Conservation (phyloP, 73 alveolate species). For the Tetrahymena thermophila region DNA sequence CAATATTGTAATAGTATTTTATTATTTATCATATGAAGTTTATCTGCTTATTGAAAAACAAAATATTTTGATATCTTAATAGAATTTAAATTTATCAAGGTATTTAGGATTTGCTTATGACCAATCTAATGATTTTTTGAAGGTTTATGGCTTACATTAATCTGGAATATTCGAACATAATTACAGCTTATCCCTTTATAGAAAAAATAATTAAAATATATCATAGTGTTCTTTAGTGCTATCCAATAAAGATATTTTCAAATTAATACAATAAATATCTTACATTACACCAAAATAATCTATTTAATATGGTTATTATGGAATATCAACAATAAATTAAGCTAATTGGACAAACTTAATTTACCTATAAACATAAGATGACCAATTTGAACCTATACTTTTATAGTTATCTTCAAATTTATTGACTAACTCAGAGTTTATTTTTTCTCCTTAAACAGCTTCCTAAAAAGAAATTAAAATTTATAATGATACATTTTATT, state of each 20-base stretch:
- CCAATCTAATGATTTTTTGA: background rate
- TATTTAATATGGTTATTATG: background rate
- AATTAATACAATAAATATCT: too few species aligned
- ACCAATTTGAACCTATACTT: too few species aligned
- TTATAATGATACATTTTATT: background rate
- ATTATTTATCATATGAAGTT: background rate
- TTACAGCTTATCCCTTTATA: background rate
- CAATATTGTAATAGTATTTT: too few species aligned
- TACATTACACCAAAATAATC: background rate
- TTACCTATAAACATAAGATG: too few species aligned
- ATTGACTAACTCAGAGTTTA: background rate
- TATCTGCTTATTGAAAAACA: background rate
- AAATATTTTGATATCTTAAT: background rate
- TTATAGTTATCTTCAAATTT: background rate
- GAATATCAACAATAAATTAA: background rate
- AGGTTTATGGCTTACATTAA: background rate
- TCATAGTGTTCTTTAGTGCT: background rate
- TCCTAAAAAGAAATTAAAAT: too few species aligned
- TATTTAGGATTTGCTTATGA: background rate
- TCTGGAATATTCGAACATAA: background rate
- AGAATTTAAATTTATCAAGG: background rate
- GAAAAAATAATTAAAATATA: too few species aligned
- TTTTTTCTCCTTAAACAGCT: background rate
- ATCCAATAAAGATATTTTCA: background rate
- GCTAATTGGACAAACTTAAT: background rate